phyloP scores from a whole-genome alignment of 345 rosid genomes.

The Xanthoceras sorbifolium region DNA sequence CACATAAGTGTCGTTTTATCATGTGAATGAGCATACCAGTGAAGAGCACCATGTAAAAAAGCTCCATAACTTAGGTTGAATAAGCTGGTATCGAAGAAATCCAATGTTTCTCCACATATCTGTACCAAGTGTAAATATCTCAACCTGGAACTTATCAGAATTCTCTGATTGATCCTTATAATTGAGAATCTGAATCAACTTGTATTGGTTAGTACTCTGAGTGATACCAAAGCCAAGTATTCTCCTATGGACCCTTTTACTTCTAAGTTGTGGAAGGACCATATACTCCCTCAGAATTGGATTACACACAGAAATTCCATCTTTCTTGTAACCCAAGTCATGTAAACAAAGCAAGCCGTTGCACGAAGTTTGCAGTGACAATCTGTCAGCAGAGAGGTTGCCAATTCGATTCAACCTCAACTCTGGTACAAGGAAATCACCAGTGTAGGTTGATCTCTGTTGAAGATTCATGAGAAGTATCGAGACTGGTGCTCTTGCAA shows the following conservation, averaged over 20 bases:
- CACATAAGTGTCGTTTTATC: constrained; percentile 10
- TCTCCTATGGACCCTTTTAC: constrained; percentile 21
- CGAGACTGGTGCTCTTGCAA: constrained; percentile 30
- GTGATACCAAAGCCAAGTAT: constrained; percentile 50
- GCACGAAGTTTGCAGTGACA: constrained; percentile 36
- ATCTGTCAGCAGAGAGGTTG: constrained; percentile 19
- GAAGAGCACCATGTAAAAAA: constrained; percentile 25
- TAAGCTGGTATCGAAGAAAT: constrained; percentile 8
- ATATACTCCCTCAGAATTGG: constrained; percentile 44
- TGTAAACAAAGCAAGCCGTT: constrained; percentile 46
- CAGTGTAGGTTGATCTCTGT: background rate
- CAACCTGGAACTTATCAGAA: constrained; percentile 23
- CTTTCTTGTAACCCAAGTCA: constrained; percentile 30
- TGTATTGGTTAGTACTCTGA: constrained; percentile 37
- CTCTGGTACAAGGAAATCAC: background rate
- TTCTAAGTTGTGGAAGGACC: constrained; percentile 34
- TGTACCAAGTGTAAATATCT: constrained; percentile 39
- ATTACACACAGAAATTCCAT: constrained; percentile 38
- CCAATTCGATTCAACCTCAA: background rate
- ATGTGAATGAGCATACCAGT: constrained; percentile 3
- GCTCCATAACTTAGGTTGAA: constrained; percentile 34
- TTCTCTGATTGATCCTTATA: constrained; percentile 17
- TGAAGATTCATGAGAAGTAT: background rate
- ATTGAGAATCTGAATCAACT: constrained; percentile 44
- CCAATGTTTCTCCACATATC: constrained; percentile 37